phyloP scores from a whole-genome alignment of 2,329 filamentous ascomycete species.

The Neofusicoccum umdonicola region DNA sequence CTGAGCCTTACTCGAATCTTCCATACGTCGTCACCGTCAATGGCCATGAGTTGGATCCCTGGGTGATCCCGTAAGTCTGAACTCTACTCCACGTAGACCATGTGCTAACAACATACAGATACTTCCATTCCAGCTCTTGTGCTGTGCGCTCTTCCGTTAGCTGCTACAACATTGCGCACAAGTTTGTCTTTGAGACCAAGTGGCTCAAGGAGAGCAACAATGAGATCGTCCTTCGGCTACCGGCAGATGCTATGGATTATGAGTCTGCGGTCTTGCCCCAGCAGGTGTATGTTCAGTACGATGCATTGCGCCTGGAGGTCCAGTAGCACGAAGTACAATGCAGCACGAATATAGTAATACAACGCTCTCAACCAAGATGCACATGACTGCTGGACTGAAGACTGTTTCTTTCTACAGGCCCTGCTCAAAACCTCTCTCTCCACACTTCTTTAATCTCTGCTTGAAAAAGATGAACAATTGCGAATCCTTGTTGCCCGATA shows the following conservation, averaged over 20 bases:
- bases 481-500: background rate
- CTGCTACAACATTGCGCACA: constrained; percentile 61
- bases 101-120: constrained; percentile 31
- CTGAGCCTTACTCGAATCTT: constrained; percentile 54
- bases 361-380: too few relatives aligned
- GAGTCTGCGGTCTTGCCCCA: constrained; percentile 57
- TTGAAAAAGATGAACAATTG: background rate
- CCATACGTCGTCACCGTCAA: constrained; percentile 53
- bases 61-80: constrained; percentile 54
- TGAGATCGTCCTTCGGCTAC: constrained; percentile 56
- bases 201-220: constrained; percentile 53
- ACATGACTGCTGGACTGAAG: too few relatives aligned
- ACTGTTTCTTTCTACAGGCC: too few relatives aligned
- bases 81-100: background rate
- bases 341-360: too few relatives aligned
- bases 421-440: background rate
- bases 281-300: constrained; percentile 63
- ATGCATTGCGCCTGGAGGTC: constrained; percentile 61
- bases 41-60: constrained; percentile 46
- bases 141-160: constrained; percentile 59
- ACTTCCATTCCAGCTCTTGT: constrained; percentile 58
- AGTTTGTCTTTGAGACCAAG: constrained; percentile 42
- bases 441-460: background rate
- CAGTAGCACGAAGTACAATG: constrained; percentile 23
- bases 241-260: constrained; percentile 58